Percentiles rank a stretch among this genome's conserved stretches.
Evolutionary conservation across 306 rosid species (phyloP).

Genomic region (Cucumis sativus): Cucumber_9930_V3 NC_026656.2:1805001-1805500

Average conservation of each 20-base stretch:
- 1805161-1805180: not conserved
- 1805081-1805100: not conserved
- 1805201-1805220: too few species aligned
- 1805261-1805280: too few species aligned
- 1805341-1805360: too few species aligned
- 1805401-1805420: too few species aligned
- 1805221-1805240: too few species aligned
- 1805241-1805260: too few species aligned
- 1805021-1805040: constrained; percentile 12
- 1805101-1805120: not conserved
- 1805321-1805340: too few species aligned
- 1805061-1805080: not conserved
- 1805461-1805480: not conserved
- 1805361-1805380: too few species aligned
- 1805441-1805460: not conserved
- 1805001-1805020: constrained; percentile 53
- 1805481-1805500: not conserved
- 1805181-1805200: not conserved
- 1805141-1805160: not conserved
- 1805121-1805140: not conserved
- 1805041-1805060: constrained; percentile 12
- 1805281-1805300: too few species aligned
- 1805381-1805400: too few species aligned
- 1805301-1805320: too few species aligned
- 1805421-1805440: not conserved